Conservation (phyloP, 192 early-diverging fungal genomes). For the Blastocladiella britannica region DNA sequence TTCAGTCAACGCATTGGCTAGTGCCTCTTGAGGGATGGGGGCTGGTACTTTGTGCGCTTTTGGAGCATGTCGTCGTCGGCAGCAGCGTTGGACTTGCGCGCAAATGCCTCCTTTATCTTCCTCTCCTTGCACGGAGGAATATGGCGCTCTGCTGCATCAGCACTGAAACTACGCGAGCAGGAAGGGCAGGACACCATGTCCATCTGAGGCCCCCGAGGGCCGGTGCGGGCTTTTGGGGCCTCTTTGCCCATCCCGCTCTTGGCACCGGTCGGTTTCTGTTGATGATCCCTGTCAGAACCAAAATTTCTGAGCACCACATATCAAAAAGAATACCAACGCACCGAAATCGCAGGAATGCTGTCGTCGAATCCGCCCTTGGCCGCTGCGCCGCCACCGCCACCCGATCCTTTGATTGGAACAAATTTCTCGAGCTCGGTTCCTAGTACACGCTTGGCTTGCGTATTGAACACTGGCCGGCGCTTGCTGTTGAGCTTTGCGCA, state of each 20-base stretch:
- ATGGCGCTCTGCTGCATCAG: constrained; percentile 22
- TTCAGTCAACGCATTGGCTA: too few species aligned
- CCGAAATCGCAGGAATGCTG: too few species aligned
- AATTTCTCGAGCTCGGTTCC: constrained; percentile 34
- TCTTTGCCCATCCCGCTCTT: too few species aligned
- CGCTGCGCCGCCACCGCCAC: constrained; percentile 1
- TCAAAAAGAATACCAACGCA: too few species aligned
- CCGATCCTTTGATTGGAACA: constrained; percentile 1
- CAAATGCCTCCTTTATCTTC: constrained; percentile 17
- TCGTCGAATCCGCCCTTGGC: too few species aligned
- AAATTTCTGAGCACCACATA: too few species aligned
- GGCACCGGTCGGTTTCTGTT: too few species aligned
- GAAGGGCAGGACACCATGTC: background rate
- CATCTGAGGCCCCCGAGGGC: too few species aligned
- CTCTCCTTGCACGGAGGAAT: constrained; percentile 24
- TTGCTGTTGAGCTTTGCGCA: constrained; percentile 18
- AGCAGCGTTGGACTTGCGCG: constrained; percentile 3
- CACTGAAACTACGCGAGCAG: constrained; percentile 27
- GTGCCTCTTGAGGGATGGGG: constrained; percentile 11
- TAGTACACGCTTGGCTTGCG: constrained; percentile 18
- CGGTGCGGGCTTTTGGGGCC: too few species aligned
- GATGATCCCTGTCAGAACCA: too few species aligned
- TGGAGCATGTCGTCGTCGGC: constrained; percentile 15
- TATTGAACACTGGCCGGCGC: constrained; percentile 23
- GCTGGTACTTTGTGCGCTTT: constrained; percentile 13